phyloP scores from a whole-genome alignment of 768 basidiomycete genomes.

The Calocera cornea region DNA sequence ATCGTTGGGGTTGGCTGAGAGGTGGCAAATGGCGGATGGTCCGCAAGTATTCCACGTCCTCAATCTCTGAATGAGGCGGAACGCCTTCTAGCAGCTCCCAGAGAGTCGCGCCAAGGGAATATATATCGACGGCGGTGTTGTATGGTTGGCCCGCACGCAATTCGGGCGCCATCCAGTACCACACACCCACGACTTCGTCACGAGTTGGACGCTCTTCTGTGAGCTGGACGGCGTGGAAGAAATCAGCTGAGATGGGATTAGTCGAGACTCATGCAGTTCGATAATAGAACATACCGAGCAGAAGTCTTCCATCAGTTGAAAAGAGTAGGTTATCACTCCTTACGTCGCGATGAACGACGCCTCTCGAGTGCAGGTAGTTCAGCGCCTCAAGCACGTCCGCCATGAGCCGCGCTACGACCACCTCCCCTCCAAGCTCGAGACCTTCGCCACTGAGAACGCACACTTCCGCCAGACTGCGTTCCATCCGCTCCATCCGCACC shows the following conservation, averaged over 20 bases:
- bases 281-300: slow-evolving; percentile 43
- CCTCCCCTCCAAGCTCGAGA: slow-evolving; percentile 45
- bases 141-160: slow-evolving; percentile 42
- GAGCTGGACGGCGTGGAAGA: slow-evolving; percentile 59
- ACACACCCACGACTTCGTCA: slow-evolving; percentile 51
- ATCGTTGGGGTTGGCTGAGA: not conserved
- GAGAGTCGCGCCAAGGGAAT: slow-evolving; percentile 70
- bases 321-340: slow-evolving; percentile 72
- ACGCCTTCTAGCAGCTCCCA: slow-evolving; percentile 69
- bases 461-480: slow-evolving; percentile 72
- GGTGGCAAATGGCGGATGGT: not conserved
- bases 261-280: not conserved
- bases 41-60: not conserved
- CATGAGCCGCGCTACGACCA: slow-evolving; percentile 41
- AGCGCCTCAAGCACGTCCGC: slow-evolving; percentile 50
- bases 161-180: slow-evolving; percentile 59
- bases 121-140: slow-evolving; percentile 61
- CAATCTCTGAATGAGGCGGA: slow-evolving; percentile 34
- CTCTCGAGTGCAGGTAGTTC: slow-evolving; percentile 46
- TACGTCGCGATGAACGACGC: slow-evolving; percentile 71
- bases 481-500: slow-evolving; percentile 87
- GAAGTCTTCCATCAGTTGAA: slow-evolving; percentile 53
- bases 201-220: slow-evolving; percentile 36
- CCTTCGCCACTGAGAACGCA: slow-evolving; percentile 43
- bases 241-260: slow-evolving; percentile 45